These are phyloP conservation scores for Jaltomata sinuosa DNA, from an alignment of 257 asterid genomes.

Conservation along the genomic window DNA sequence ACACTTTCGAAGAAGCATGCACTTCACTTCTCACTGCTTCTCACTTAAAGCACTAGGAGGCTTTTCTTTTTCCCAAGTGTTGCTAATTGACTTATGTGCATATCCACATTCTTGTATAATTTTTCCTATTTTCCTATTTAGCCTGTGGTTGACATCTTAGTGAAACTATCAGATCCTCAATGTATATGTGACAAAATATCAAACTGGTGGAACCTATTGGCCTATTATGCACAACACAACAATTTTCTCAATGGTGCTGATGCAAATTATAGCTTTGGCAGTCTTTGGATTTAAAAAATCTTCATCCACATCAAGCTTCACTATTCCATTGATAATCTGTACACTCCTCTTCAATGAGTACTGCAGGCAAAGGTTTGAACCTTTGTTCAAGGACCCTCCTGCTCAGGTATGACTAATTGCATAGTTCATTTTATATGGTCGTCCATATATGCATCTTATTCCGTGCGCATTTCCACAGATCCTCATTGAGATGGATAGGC, in stretches of 20 bases:
- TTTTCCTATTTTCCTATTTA: neutral
- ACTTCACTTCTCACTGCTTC: neutral
- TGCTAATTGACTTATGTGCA: neutral
- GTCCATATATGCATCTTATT: neutral
- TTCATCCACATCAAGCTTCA: conserved; percentile 23
- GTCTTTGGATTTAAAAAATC: conserved; percentile 26
- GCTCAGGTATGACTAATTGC: conserved; percentile 21
- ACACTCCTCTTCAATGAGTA: conserved; percentile 30
- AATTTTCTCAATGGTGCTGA: conserved; percentile 31
- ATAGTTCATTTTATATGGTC: neutral
- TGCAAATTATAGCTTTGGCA: conserved; percentile 28
- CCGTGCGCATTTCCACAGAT: conserved; percentile 43
- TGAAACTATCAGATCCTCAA: conserved; percentile 23
- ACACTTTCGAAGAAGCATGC: neutral
- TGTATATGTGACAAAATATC: conserved; percentile 28
- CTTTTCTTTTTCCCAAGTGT: neutral
- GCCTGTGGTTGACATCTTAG: neutral
- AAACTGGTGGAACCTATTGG: conserved; percentile 37
- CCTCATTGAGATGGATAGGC: conserved; percentile 78
- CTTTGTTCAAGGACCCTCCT: conserved; percentile 13
- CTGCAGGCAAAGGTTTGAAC: conserved; percentile 34
- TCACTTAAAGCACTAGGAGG: no score
- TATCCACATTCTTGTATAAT: neutral
- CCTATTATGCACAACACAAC: conserved; percentile 29
- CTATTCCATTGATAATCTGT: conserved; percentile 19